Evolutionary conservation across 129 eudicot genomes (phyloP), one percentile per base, ranked within the genome.

Genomic region (Flaveria linearis): DNA sequence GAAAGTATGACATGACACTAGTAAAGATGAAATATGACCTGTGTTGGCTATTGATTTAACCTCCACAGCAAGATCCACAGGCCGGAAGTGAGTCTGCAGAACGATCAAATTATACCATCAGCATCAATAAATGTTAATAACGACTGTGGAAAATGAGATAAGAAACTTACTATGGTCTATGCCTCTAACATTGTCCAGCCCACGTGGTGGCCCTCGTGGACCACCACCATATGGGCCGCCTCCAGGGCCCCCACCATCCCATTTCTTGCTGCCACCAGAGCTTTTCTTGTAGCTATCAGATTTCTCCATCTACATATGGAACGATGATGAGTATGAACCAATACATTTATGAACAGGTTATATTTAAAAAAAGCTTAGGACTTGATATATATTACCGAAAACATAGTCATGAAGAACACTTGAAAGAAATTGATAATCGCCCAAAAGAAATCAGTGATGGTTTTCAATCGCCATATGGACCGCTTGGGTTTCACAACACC

Each of bases 241-340:
- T 64, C 98, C 98, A 0, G 95, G 89, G 4, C 96, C 98, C 17
- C 96, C 97, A 50, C 98, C 97, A 45, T 82, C 96, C 97, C 97
- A 90, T 81, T 90, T 93, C 84, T 85, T 93, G 88, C 89, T 77
- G 16, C 96, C 73, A 47, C 95, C 93, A 3, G 91, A 88, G 33
- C 83, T 67, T 87, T 93, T 93, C 75, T 74, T 82, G 71, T 93
- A 93, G 18, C 82, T 83, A 80, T 93, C 96, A 49, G 97, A 77
- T 76, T 90, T 93, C 76, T 93, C 98, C 97, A 90, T 90, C 98
- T 93, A 75, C 69, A 82, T 5, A 56, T 63, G 58, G 26, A 69
- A 26, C 13, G 42, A 45, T 7, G 42, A 69, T 46, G 51, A 69
- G 51, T 43, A 69, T 58, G n/a, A 57, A 69, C 43, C 15, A 53